Percentiles rank a stretch among this genome's conserved stretches.
phyloP scores from a whole-genome alignment of 129 eudicot genomes.

The Artemisia annua region DNA sequence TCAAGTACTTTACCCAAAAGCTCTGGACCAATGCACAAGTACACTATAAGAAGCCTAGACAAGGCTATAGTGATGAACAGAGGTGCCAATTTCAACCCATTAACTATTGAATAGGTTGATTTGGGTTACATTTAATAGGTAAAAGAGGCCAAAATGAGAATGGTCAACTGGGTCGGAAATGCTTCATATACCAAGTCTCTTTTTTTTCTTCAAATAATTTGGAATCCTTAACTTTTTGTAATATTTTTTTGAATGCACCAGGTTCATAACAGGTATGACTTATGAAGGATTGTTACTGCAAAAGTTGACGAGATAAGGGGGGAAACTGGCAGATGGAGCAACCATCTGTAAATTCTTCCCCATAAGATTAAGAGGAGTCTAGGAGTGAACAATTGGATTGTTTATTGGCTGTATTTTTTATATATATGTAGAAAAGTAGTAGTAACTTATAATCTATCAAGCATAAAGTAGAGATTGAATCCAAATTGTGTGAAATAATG shows the following conservation, averaged over 20 bases:
- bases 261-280: too few relatives aligned
- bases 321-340: not conserved
- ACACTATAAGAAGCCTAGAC: too few relatives aligned
- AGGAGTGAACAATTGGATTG: slow-evolving; percentile 12
- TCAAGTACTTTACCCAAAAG: too few relatives aligned
- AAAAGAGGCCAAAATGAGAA: too few relatives aligned
- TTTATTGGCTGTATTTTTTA: slow-evolving; percentile 5
- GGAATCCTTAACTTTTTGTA: not conserved
- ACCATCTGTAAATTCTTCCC: not conserved
- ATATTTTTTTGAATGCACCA: slow-evolving; percentile 9
- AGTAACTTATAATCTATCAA: not conserved
- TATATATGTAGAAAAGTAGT: not conserved
- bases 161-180: too few relatives aligned
- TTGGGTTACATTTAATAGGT: too few relatives aligned
- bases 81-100: too few relatives aligned
- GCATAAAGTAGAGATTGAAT: not conserved
- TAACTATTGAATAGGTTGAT: too few relatives aligned
- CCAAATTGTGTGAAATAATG: not conserved
- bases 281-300: too few relatives aligned
- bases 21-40: too few relatives aligned
- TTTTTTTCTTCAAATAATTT: not conserved
- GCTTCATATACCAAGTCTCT: not conserved
- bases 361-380: not conserved
- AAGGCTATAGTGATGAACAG: too few relatives aligned
- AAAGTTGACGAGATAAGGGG: slow-evolving; percentile 1